Percentiles rank a stretch among this genome's conserved stretches.
phyloP scores from a whole-genome alignment of 2,329 filamentous ascomycete genomes.

The Xylariaceae sp. region DNA sequence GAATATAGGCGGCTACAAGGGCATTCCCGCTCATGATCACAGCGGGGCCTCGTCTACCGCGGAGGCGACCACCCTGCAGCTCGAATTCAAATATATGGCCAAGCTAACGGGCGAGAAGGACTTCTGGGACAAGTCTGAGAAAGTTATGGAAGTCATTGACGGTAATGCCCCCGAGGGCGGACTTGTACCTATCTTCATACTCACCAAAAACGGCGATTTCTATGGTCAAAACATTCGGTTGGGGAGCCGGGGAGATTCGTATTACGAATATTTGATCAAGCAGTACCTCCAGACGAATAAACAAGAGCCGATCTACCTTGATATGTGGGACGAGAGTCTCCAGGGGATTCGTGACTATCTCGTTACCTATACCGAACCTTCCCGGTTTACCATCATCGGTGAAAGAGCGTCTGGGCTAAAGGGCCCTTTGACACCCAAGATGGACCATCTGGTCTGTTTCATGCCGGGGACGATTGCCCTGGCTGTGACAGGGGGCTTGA shows the following conservation, averaged over 20 bases:
- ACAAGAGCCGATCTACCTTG: conserved; percentile 76
- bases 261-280: conserved; percentile 98
- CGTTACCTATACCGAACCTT: conserved; percentile 76
- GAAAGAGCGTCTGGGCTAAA: conserved; percentile 73
- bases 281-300: conserved; percentile 92
- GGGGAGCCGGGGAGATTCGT: conserved; percentile 91
- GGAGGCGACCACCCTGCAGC: conserved; percentile 84
- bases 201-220: conserved; percentile 73
- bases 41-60: conserved; percentile 87
- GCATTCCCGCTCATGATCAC: conserved; percentile 76
- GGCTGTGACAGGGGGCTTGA: conserved; percentile 72
- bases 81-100: conserved; percentile 95
- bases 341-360: conserved; percentile 85
- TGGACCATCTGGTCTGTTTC: conserved; percentile 98
- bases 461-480: conserved; percentile 94
- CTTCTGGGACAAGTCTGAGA: conserved; percentile 90
- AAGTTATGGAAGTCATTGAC: conserved; percentile 86
- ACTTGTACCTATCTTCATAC: conserved; percentile 86
- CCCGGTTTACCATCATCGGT: conserved; percentile 80
- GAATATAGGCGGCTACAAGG: conserved; percentile 71
- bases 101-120: conserved; percentile 88
- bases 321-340: conserved; percentile 89
- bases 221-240: conserved; percentile 80
- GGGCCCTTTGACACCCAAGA: conserved; percentile 69
- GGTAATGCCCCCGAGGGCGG: conserved; percentile 73